phyloP scores from a whole-genome alignment of 2,329 filamentous ascomycete genomes.

The Talaromyces sp. region DNA sequence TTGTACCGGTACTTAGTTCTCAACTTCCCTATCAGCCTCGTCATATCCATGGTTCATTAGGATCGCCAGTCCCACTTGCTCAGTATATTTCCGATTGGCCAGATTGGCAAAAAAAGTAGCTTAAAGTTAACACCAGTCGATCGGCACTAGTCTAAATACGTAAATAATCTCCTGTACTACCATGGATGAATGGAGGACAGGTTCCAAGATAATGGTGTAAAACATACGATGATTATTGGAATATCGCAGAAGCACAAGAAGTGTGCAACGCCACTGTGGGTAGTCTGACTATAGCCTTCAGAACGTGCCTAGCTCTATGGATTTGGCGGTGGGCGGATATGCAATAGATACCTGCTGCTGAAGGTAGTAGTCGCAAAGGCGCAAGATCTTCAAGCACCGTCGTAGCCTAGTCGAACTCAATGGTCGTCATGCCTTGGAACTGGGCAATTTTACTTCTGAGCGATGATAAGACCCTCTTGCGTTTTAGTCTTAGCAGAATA shows the following conservation, averaged over 20 bases:
- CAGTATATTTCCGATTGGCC: background rate
- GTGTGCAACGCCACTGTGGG: background rate
- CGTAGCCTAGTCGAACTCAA: background rate
- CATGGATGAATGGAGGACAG: background rate
- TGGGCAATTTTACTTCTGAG: background rate
- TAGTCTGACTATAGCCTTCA: background rate
- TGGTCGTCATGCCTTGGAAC: background rate
- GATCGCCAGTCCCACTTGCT: background rate
- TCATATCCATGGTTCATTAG: slow-evolving; percentile 1
- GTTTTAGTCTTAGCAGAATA: background rate
- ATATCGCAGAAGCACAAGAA: background rate
- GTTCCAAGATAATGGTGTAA: background rate
- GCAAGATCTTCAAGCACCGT: background rate
- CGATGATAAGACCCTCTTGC: background rate
- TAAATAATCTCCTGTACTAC: background rate
- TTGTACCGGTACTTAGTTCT: no score
- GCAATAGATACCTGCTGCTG: background rate
- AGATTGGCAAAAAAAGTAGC: background rate
- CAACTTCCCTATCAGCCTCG: no score
- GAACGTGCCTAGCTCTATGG: no score
- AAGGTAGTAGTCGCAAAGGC: background rate
- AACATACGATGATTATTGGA: background rate
- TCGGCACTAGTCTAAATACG: background rate
- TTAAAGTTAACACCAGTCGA: background rate
- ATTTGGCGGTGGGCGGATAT: no score